Percentiles rank a stretch among this genome's conserved stretches.
Conservation (phyloP, 2,329 filamentous ascomycete genomes). For the Ascochyta rabiei region DNA sequence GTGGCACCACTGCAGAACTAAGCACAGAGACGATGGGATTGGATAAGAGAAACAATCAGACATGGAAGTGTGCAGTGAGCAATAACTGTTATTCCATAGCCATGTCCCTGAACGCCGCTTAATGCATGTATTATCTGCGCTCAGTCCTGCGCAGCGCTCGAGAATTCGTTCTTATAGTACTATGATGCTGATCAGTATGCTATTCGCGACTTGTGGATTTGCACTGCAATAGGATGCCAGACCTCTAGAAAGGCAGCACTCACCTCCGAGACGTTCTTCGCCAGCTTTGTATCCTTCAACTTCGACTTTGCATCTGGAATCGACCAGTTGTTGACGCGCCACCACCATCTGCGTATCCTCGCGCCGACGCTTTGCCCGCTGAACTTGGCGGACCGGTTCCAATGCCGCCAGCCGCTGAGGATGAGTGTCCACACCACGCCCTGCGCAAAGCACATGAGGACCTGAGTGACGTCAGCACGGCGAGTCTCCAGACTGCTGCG, state of each 20-base stretch:
- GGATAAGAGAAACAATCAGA: not conserved
- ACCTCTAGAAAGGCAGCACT: constrained; percentile 43
- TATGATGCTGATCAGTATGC: constrained; percentile 23
- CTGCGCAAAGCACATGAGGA: constrained; percentile 85
- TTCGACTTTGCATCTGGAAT: constrained; percentile 31
- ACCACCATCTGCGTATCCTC: constrained; percentile 89
- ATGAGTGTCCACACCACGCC: constrained; percentile 87
- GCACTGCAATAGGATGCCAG: constrained; percentile 16
- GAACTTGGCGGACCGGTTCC: constrained; percentile 80
- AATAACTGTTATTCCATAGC: constrained; percentile 2
- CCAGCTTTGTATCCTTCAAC: constrained; percentile 39
- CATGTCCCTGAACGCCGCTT: constrained; percentile 17
- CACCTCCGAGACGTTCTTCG: constrained; percentile 45
- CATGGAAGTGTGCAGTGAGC: not conserved
- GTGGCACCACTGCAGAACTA: not conserved
- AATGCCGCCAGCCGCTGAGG: constrained; percentile 85
- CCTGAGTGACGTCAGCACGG: constrained; percentile 53
- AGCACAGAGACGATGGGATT: not conserved
- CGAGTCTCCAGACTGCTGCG: not conserved
- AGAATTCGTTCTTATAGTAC: constrained; percentile 39
- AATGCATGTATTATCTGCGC: constrained; percentile 9
- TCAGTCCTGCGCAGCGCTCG: constrained; percentile 31
- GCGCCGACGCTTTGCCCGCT: constrained; percentile 79
- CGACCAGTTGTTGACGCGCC: constrained; percentile 87
- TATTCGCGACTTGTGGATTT: not conserved